Evolutionary conservation across 352 stramenopile species (phyloP), one percentile per base, ranked within the genome.

Genomic region (Globisporangium paroecandrum): DNA sequence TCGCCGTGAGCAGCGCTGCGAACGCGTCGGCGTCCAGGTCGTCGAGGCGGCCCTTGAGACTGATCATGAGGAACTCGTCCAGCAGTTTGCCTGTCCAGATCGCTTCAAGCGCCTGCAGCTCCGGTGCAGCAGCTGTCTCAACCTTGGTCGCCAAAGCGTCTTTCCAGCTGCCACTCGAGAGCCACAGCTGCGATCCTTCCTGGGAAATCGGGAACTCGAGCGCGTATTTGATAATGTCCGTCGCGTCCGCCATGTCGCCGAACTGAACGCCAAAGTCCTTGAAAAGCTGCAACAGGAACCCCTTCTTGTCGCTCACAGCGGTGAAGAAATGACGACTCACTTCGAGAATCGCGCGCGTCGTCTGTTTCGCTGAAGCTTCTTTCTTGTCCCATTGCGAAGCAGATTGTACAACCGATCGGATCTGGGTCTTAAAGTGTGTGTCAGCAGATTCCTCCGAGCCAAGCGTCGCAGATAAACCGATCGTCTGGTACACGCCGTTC

Each of bases 31-130:
- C 71, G 54, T 91, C 78, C 34, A 87, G 64, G 55, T 90, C 83
- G 65, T 93, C 83, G 18, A 91, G 77, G 24, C 83, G 75, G n/a
- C 81, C 83, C 62, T 91, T 88, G 25, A 93, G 65, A 64, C 83
- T 91, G 62, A 90, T 90, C 77, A 91, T 79, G 58, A 93, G 69
- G 51, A 93, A 91, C 57, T 93, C 85, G 64, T 93, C 85, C 18
- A 93, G 63, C 12, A 93, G 54, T 34, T 93, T 93, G 24, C 85
- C 83, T 46, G 81, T 76, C 85, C 85, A 93, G 55, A 93, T 81
- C 18, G 83, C 81, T 57, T 72, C 47, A 47, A 89, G 67, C 3
- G 72, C 73, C 10, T 74, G 65, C 9, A 83, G 69, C 38, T 59
- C 76, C 15, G 24, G 22, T 15, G 13, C 6, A 18, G 5, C 27